These are phyloP conservation scores for Dianthus caryophyllus DNA, from an alignment of 148 eudicot genomes.

Conservation along the genomic window DNA sequence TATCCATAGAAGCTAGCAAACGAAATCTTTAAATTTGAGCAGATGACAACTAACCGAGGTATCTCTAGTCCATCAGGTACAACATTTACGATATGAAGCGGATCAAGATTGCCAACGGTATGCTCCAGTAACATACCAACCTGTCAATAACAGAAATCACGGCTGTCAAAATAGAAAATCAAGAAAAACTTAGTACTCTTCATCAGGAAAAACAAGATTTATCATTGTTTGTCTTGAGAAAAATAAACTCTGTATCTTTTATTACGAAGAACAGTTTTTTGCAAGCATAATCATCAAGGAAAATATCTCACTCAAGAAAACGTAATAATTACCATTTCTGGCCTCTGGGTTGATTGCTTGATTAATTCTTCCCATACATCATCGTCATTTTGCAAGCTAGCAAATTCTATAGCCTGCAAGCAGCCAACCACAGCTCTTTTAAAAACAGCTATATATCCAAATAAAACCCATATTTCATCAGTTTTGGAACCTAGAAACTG, in stretches of 20 bases:
- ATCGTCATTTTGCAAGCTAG: slow-evolving; percentile 90
- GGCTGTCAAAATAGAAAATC: slow-evolving; percentile 1
- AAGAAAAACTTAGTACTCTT: neutral
- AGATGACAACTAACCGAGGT: slow-evolving; percentile 62
- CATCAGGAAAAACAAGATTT: slow-evolving; percentile 2
- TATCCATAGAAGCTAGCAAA: neutral
- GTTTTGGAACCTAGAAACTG: neutral
- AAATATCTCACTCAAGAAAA: neutral
- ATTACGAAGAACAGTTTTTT: too few relatives aligned
- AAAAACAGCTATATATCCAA: slow-evolving; percentile 7
- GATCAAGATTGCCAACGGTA: slow-evolving; percentile 96
- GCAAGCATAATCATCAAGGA: neutral
- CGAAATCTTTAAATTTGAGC: neutral
- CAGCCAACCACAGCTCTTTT: slow-evolving; percentile 2
- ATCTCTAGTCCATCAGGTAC: slow-evolving; percentile 92
- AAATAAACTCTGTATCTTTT: neutral
- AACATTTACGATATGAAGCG: slow-evolving; percentile 84
- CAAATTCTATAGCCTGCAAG: slow-evolving; percentile 92
- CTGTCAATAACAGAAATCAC: slow-evolving; percentile 35
- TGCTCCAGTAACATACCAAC: slow-evolving; percentile 91
- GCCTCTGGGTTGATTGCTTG: slow-evolving; percentile 68
- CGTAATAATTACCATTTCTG: slow-evolving; percentile 74
- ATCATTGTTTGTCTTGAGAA: neutral
- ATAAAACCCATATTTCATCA: neutral
- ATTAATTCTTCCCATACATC: slow-evolving; percentile 97